A percentile compares a stretch with the other conserved stretches of the same genome.
Conservation (phyloP, 2,329 filamentous ascomycete genomes). For the Emydomyces testavorans region DNA sequence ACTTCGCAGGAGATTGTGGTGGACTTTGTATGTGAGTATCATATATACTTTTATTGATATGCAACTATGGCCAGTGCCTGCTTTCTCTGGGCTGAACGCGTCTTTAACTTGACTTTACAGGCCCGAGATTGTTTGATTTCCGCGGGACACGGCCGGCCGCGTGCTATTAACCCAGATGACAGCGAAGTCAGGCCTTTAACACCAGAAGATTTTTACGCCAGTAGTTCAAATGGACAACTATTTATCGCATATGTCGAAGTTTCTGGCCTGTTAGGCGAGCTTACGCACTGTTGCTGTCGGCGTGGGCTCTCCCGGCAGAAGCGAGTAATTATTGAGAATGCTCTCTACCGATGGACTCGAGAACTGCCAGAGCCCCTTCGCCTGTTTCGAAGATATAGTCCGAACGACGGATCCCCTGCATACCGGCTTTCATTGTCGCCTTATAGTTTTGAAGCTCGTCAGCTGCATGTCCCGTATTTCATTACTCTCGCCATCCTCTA, state of each 20-base stretch:
- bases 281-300: conserved; percentile 22
- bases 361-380: conserved; percentile 23
- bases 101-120: too few relatives aligned
- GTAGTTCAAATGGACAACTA: conserved; percentile 22
- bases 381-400: conserved; percentile 17
- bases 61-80: background rate
- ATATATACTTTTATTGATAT: background rate
- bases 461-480: conserved; percentile 33
- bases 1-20: conserved; percentile 34
- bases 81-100: too few relatives aligned
- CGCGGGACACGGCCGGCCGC: conserved; percentile 33
- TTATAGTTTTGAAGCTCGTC: conserved; percentile 32
- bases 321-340: conserved; percentile 21
- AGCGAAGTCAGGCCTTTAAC: conserved; percentile 30
- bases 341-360: conserved; percentile 30
- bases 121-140: conserved; percentile 34
- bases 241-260: conserved; percentile 34
- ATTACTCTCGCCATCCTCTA: conserved; percentile 32
- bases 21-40: conserved; percentile 32
- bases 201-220: conserved; percentile 27
- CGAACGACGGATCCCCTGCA: conserved; percentile 11
- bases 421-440: conserved; percentile 15
- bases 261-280: conserved; percentile 29
- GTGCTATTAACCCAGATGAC: conserved; percentile 31
- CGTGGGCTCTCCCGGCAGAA: conserved; percentile 21